Base-by-base conservation (phyloP, 768 basidiomycete genomes). In the Leccinum subtestaceum region DNA sequence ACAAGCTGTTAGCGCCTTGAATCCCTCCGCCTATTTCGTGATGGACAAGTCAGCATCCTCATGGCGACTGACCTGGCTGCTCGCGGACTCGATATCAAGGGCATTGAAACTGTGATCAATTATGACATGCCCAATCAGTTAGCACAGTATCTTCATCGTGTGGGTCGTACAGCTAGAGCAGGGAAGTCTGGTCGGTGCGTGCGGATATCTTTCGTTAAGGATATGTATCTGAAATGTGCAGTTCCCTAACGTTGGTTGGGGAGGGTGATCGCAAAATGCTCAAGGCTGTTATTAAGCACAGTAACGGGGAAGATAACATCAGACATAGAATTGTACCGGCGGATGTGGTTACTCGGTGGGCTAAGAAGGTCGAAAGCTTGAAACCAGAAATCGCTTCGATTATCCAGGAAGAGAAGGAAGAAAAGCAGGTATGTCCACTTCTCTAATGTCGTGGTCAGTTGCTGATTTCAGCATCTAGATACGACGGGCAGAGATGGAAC, bases 41-140 rank as follows among this genome's bases (percentile, higher is more conserved):
- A 93, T 61, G 89, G 93, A 19, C 71, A 81, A 27, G 91, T 91
- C n/a, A 91, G 95, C 72, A 98, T 86, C 73, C 78, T 99, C 9
- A 89, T 99, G 81, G 96, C 95, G 3, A 99, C 97, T 1, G 97
- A 98, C 71, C 78, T 99, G 36, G 97, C 97, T 32, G 91, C 95
- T 56, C 87, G 95, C 60, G 93, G 97, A 74, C 81, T 99, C 29
- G 96, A 98, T 75, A 97, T 99, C 78, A 96, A 95, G 71, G 95
- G 95, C 15, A 88, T 98, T 25, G 93, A 98, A 70, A 95, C 94
- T 2, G 93, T 99, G 61, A 95, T 99, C 72, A 99, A 99, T 74
- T 98, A 95, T 70, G 97, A 99, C 71, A 97, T 98, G 96, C 97
- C 97, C 10, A 82, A 84, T 19, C 91, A 95, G 68, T 77, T 98